A percentile compares a stretch with the other conserved stretches of the same genome.
phyloP scores from a whole-genome alignment of 371 early-diverging fungal species.

The Batkoa obscura region DNA sequence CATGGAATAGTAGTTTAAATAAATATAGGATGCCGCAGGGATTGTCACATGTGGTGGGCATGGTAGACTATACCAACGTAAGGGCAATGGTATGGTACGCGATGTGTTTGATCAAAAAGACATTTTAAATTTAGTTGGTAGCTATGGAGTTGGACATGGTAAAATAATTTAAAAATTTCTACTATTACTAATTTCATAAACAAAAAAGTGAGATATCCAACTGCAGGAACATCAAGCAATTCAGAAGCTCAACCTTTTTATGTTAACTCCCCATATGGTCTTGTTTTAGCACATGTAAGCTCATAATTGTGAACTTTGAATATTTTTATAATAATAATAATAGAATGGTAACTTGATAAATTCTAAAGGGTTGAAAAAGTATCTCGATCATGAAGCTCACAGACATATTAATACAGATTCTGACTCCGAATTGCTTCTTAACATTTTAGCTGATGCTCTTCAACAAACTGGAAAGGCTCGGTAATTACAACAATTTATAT shows the following conservation, averaged over 20 bases:
- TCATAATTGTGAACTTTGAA: background rate
- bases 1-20: background rate
- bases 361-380: slow-evolving; percentile 61
- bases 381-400: slow-evolving; percentile 81
- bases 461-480: slow-evolving; percentile 85
- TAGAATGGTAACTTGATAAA: slow-evolving; percentile 95
- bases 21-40: slow-evolving; percentile 85
- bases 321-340: background rate
- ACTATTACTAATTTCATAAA: background rate
- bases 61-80: slow-evolving; percentile 91
- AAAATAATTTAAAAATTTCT: slow-evolving; percentile 9
- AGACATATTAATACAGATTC: slow-evolving; percentile 97
- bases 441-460: slow-evolving; percentile 82
- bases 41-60: slow-evolving; percentile 90
- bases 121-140: slow-evolving; percentile 55
- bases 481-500: slow-evolving; percentile 14
- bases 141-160: slow-evolving; percentile 94
- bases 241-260: slow-evolving; percentile 97
- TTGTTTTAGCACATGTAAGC: slow-evolving; percentile 85
- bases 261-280: slow-evolving; percentile 94
- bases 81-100: slow-evolving; percentile 94
- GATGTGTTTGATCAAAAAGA: slow-evolving; percentile 77
- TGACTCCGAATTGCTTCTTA: slow-evolving; percentile 89
- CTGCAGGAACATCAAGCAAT: slow-evolving; percentile 80
- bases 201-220: slow-evolving; percentile 79